phyloP scores from a whole-genome alignment of 2,329 filamentous ascomycete species.

The Fusarium cyanostomum region DNA sequence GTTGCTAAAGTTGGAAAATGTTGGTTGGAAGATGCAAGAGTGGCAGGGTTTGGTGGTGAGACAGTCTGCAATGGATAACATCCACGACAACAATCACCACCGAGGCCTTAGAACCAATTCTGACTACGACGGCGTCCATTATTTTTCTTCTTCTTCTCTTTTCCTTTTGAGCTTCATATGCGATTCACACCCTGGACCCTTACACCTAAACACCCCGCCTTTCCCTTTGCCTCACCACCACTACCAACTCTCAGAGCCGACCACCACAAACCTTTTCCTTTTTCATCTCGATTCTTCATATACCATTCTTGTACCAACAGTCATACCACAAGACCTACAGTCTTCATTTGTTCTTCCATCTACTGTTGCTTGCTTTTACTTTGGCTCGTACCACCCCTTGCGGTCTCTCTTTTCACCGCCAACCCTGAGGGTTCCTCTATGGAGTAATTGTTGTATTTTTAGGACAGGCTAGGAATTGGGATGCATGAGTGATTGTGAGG shows the following conservation, averaged over 20 bases:
- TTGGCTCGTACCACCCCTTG: neutral
- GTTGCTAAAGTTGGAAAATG: neutral
- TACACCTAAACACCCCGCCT: neutral
- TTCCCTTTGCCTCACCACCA: conserved; percentile 13
- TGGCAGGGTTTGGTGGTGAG: conserved; percentile 27
- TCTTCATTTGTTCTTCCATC: conserved; percentile 14
- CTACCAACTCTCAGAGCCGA: neutral
- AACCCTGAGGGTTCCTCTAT: conserved; percentile 10
- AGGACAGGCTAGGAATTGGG: conserved; percentile 10
- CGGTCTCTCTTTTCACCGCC: conserved; percentile 15
- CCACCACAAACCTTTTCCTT: neutral
- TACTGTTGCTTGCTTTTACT: neutral
- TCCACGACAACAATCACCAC: conserved; percentile 20
- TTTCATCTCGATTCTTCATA: conserved; percentile 13
- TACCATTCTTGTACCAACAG: conserved; percentile 41
- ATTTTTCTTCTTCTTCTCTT: neutral
- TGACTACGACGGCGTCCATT: neutral
- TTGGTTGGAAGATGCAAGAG: neutral
- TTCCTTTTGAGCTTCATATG: conserved; percentile 1
- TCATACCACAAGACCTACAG: conserved; percentile 19
- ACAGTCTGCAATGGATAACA: conserved; percentile 11
- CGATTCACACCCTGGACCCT: neutral
- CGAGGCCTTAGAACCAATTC: neutral
- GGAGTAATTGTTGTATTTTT: conserved; percentile 31
- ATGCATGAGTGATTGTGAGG: neutral